These are phyloP conservation scores for Fusarium continuum DNA, from an alignment of 2,329 filamentous ascomycete species.

Conservation along the genomic window DNA sequence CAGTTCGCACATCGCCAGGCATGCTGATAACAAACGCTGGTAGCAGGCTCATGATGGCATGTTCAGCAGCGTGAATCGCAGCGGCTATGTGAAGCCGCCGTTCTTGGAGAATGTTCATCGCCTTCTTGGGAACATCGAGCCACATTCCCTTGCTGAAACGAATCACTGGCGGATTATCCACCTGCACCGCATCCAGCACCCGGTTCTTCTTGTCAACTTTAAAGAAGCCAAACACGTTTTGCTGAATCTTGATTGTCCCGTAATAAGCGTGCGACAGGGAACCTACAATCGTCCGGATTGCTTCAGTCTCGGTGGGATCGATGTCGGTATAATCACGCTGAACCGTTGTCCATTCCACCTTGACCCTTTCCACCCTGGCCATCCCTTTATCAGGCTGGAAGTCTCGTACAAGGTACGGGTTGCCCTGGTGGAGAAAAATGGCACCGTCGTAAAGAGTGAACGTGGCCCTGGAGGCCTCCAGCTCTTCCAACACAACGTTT, in stretches of 20 bases:
- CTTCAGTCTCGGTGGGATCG: slow-evolving; percentile 91
- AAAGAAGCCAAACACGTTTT: slow-evolving; percentile 95
- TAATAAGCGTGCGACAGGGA: slow-evolving; percentile 80
- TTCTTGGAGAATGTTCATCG: slow-evolving; percentile 79
- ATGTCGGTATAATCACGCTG: slow-evolving; percentile 95
- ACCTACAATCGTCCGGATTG: slow-evolving; percentile 74
- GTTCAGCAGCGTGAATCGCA: slow-evolving; percentile 93
- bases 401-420: slow-evolving; percentile 89
- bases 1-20: slow-evolving; percentile 91
- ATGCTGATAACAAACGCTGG: slow-evolving; percentile 91
- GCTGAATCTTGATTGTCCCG: slow-evolving; percentile 84
- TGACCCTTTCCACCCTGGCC: slow-evolving; percentile 87
- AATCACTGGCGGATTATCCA: slow-evolving; percentile 92
- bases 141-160: slow-evolving; percentile 90
- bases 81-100: slow-evolving; percentile 82
- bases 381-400: slow-evolving; percentile 82
- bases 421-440: slow-evolving; percentile 97
- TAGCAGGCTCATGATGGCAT: slow-evolving; percentile 85
- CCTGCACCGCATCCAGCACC: slow-evolving; percentile 89
- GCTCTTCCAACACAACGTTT: slow-evolving; percentile 89
- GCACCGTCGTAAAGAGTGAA: slow-evolving; percentile 97
- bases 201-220: slow-evolving; percentile 88
- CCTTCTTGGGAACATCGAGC: slow-evolving; percentile 85
- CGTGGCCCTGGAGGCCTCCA: slow-evolving; percentile 94
- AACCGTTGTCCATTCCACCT: slow-evolving; percentile 93